These are phyloP conservation scores for Fraxinus floribunda DNA, from an alignment of 305 asterid species.

Conservation along the genomic window DNA sequence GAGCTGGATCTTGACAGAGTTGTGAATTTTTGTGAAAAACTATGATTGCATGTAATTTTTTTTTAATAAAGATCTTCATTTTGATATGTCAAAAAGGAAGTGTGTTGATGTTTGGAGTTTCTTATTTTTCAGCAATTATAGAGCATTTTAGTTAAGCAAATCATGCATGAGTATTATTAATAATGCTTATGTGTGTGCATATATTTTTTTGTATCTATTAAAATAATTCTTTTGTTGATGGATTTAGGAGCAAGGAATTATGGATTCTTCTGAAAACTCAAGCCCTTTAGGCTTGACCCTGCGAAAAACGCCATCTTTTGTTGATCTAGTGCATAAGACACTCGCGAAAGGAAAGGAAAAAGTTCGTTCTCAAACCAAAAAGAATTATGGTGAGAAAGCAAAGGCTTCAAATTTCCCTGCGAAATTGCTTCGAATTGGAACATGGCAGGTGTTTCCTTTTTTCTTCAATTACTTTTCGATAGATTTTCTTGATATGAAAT, in stretches of 20 bases:
- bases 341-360: not conserved
- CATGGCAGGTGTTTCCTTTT: constrained; percentile 42
- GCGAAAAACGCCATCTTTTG: constrained; percentile 3
- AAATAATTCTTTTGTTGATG: not conserved
- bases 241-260: not conserved
- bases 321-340: constrained; percentile 17
- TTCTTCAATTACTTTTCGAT: not conserved
- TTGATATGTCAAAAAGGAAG: not conserved
- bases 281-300: constrained; percentile 23
- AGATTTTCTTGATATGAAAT: not conserved
- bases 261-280: not conserved
- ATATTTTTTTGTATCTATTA: not conserved
- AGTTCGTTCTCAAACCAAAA: not conserved
- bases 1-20: not conserved
- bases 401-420: constrained; percentile 53
- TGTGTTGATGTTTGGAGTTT: not conserved
- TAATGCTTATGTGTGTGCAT: not conserved
- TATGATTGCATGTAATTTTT: not conserved
- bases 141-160: not conserved
- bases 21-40: not conserved
- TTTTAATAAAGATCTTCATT: not conserved
- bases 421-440: constrained; percentile 29
- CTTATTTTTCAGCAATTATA: not conserved
- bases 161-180: not conserved
- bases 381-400: constrained; percentile 21